Conservation (phyloP, 768 basidiomycete species). For the Suillus variegatus region DNA sequence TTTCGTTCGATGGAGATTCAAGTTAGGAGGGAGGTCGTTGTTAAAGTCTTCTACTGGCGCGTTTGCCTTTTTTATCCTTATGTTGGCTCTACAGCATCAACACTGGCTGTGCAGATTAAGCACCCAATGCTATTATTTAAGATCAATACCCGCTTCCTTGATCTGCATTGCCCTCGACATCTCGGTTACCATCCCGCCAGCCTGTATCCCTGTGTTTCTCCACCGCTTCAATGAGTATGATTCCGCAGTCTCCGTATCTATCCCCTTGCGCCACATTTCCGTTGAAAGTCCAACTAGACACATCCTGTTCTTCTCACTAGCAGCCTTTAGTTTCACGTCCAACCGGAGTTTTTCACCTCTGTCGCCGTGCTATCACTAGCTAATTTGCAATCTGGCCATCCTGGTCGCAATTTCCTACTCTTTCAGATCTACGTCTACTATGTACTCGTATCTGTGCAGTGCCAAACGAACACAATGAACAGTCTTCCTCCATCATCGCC, state of each 20-base stretch:
- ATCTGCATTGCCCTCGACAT: neutral
- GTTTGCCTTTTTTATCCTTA: neutral
- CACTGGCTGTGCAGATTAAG: neutral
- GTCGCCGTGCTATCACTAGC: neutral
- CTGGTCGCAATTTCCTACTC: neutral
- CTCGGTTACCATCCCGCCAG: accelerated
- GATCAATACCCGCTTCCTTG: neutral
- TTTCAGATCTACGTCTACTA: neutral
- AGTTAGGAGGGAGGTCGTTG: neutral
- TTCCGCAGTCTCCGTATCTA: neutral
- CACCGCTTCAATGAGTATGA: too few relatives aligned
- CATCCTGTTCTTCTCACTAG: neutral
- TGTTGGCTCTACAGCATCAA: neutral
- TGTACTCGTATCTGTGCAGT: neutral
- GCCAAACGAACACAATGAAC: neutral
- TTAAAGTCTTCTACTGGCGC: neutral
- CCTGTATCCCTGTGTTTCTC: neutral
- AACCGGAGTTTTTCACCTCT: neutral
- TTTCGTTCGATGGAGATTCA: neutral
- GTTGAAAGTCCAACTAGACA: neutral
- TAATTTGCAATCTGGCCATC: neutral
- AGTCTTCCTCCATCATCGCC: too few relatives aligned
- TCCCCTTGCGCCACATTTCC: neutral
- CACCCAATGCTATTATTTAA: neutral
- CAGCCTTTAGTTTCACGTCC: neutral